These are phyloP conservation scores for Leccinum rimulosum DNA, from an alignment of 768 basidiomycete species.

Conservation along the genomic window DNA sequence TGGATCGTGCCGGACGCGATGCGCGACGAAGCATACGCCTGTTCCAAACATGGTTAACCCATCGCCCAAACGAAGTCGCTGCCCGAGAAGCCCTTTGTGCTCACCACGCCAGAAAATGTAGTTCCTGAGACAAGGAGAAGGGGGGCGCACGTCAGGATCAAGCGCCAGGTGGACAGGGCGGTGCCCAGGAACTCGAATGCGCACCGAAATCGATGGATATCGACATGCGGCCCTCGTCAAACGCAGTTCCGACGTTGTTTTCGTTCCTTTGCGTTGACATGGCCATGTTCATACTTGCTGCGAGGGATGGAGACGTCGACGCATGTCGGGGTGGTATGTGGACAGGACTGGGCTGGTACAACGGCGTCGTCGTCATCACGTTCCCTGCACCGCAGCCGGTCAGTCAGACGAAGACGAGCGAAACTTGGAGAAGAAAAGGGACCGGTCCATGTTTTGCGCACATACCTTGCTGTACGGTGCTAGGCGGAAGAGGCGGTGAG, in stretches of 20 bases:
- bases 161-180: not conserved
- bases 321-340: constrained; percentile 18
- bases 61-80: not conserved
- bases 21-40: constrained; percentile 87
- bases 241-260: not conserved
- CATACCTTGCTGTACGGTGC: constrained; percentile 1
- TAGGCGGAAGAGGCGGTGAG: not conserved
- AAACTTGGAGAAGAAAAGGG: not conserved
- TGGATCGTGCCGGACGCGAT: constrained; percentile 77
- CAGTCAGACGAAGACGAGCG: not conserved
- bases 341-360: constrained; percentile 31
- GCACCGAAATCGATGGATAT: constrained; percentile 81
- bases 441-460: not conserved
- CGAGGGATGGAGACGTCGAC: constrained; percentile 25
- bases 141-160: not conserved
- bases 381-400: not conserved
- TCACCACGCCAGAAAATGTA: constrained; percentile 83
- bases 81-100: constrained; percentile 26
- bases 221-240: constrained; percentile 76
- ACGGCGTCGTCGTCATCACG: constrained; percentile 10
- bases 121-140: constrained; percentile 50
- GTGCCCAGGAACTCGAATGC: constrained; percentile 20
- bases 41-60: constrained; percentile 11
- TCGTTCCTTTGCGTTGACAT: constrained; percentile 17
- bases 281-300: not conserved